These are phyloP conservation scores for Lachancea meyersii DNA, from an alignment of 805 yeast genomes.

Conservation along the genomic window DNA sequence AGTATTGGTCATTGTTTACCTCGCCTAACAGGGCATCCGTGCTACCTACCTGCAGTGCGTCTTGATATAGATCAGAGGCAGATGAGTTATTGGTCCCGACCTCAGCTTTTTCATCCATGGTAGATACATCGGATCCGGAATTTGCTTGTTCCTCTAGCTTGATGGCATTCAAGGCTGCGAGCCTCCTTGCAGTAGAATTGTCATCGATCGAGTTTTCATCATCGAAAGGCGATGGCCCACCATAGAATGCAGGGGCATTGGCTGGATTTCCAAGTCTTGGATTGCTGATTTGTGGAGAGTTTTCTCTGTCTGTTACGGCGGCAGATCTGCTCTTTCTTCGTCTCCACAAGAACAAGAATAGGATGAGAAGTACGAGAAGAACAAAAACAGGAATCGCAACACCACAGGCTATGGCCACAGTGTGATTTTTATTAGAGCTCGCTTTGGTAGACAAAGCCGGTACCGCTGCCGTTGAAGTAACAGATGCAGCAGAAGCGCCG, in stretches of 20 bases:
- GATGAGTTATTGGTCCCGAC: slow-evolving; percentile 19
- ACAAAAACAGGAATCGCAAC: slow-evolving; percentile 70
- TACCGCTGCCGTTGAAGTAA: slow-evolving; percentile 24
- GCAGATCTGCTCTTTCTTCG: slow-evolving; percentile 34
- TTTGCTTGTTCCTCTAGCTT: slow-evolving; percentile 46
- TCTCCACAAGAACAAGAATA: slow-evolving; percentile 54
- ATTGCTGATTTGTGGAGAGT: slow-evolving; percentile 34
- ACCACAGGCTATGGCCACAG: slow-evolving; percentile 84
- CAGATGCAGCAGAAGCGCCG: slow-evolving; percentile 20
- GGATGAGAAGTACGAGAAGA: slow-evolving; percentile 40
- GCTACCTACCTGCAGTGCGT: slow-evolving; percentile 36
- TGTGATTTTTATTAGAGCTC: slow-evolving; percentile 36
- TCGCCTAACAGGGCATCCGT: slow-evolving; percentile 36
- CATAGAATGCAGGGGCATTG: slow-evolving; percentile 27
- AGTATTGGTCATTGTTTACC: slow-evolving; percentile 21
- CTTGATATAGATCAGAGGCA: slow-evolving; percentile 30
- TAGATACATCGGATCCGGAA: slow-evolving; percentile 47
- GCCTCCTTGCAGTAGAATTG: slow-evolving; percentile 31
- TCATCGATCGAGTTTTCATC: slow-evolving; percentile 25
- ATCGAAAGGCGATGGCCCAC: slow-evolving; percentile 25
- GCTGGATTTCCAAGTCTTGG: slow-evolving; percentile 37
- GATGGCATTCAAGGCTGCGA: slow-evolving; percentile 47
- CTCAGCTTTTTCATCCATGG: slow-evolving; percentile 26
- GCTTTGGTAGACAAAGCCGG: slow-evolving; percentile 13
- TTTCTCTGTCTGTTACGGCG: slow-evolving; percentile 24